Conservation (phyloP, 2,329 filamentous ascomycete species). For the Fusarium xyrophilum region DNA sequence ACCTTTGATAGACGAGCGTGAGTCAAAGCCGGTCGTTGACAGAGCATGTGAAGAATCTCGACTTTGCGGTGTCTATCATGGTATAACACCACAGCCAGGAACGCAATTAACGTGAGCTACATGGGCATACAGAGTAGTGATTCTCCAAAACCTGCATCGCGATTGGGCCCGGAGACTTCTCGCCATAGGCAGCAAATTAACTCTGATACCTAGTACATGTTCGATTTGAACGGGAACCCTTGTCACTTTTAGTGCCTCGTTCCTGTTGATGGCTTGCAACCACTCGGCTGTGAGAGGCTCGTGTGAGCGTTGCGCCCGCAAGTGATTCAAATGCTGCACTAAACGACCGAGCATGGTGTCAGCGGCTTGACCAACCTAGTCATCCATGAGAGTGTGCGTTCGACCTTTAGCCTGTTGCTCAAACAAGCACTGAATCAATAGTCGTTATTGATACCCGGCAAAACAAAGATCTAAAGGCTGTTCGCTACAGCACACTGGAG, state of each 20-base stretch:
- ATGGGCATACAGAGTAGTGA: not conserved
- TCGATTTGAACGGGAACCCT: constrained; percentile 11
- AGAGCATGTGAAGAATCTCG: not conserved
- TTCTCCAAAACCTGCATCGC: not conserved
- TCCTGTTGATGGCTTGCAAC: constrained; percentile 29
- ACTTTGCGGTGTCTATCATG: not conserved
- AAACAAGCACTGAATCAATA: not conserved
- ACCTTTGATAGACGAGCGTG: not conserved
- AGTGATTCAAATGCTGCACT: constrained; percentile 38
- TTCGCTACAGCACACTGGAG: not conserved
- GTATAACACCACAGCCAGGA: not conserved
- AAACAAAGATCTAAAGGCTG: constrained; percentile 28
- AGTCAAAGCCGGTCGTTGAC: not conserved
- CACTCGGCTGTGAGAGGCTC: constrained; percentile 31
- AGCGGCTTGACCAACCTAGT: constrained; percentile 32
- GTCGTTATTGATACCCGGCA: constrained; percentile 5
- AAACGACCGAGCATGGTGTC: constrained; percentile 38
- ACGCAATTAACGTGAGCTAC: not conserved
- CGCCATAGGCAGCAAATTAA: not conserved
- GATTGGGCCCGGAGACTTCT: not conserved
- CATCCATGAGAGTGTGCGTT: constrained; percentile 24
- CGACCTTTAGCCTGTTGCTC: constrained; percentile 26
- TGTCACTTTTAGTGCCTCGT: constrained; percentile 21
- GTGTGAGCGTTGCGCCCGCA: constrained; percentile 41
- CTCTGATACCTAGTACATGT: not conserved